Conservation (phyloP, 148 eudicot genomes). For the Oxyria digyna region DNA sequence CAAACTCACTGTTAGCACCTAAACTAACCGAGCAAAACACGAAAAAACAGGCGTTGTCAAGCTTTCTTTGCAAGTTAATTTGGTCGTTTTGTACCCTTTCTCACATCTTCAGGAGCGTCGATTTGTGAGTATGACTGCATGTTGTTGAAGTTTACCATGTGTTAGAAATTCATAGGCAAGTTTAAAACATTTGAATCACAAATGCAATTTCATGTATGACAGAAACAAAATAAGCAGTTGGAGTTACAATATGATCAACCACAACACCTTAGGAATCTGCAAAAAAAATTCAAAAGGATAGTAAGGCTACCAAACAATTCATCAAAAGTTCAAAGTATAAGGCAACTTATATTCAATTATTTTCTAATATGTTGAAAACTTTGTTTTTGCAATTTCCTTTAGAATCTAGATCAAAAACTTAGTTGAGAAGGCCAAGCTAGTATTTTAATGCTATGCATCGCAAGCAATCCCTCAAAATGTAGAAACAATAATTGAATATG, state of each 20-base stretch:
- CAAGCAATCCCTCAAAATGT: too few species aligned
- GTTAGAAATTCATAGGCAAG: not conserved
- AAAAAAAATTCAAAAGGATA: not conserved
- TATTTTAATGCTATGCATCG: too few species aligned
- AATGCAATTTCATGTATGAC: not conserved
- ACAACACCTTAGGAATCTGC: not conserved
- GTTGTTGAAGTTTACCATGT: constrained; percentile 1
- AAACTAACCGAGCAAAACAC: not conserved
- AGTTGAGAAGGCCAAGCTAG: too few species aligned
- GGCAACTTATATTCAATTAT: too few species aligned
- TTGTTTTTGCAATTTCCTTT: too few species aligned
- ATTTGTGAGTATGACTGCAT: constrained; percentile 17
- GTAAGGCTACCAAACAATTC: not conserved
- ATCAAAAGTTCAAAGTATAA: not conserved
- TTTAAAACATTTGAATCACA: not conserved
- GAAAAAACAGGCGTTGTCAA: not conserved
- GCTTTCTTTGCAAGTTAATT: constrained; percentile 29
- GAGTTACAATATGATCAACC: not conserved
- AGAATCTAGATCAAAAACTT: too few species aligned
- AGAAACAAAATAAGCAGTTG: not conserved
- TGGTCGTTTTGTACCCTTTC: constrained; percentile 45
- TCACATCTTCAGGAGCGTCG: constrained; percentile 30
- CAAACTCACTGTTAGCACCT: not conserved
- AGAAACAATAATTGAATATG: too few species aligned
- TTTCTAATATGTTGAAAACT: too few species aligned